A percentile compares a stretch with the other conserved stretches of the same genome.
Conservation (phyloP, 208 protist genomes). For the Giardia muris region DNA sequence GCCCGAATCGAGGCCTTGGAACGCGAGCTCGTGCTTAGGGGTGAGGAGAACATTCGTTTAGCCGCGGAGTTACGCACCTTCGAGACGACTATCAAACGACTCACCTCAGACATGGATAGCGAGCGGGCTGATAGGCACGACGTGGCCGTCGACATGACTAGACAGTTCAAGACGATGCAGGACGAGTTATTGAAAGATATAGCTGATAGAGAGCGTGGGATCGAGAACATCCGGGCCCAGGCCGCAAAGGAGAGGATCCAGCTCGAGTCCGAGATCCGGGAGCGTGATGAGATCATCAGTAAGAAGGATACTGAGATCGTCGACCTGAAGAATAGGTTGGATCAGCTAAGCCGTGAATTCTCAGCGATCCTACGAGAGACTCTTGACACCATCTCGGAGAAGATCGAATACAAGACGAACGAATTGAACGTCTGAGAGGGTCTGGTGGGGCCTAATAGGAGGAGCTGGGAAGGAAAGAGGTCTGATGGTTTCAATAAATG, state of each 20-base stretch:
- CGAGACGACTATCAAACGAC: not conserved
- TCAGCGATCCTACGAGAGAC: conserved; percentile 22
- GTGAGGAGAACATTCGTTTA: conserved; percentile 14
- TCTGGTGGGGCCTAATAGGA: not conserved
- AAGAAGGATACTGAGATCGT: conserved; percentile 24
- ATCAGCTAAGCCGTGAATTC: conserved; percentile 21
- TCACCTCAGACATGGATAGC: conserved; percentile 7
- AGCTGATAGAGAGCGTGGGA: not conserved
- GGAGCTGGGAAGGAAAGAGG: no score
- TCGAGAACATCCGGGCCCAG: conserved; percentile 9
- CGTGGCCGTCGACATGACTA: conserved; percentile 25
- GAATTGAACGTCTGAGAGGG: not conserved
- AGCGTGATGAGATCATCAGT: not conserved
- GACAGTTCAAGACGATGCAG: conserved; percentile 33
- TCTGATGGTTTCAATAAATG: no score
- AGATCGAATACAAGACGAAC: conserved; percentile 18
- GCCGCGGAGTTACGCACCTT: conserved; percentile 1
- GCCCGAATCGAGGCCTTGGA: not conserved
- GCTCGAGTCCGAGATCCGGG: not conserved
- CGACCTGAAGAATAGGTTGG: conserved; percentile 11
- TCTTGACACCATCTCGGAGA: conserved; percentile 2
- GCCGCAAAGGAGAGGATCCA: conserved; percentile 7
- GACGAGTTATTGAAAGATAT: conserved; percentile 28
- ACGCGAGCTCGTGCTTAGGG: not conserved
- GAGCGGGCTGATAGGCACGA: conserved; percentile 27